Evolutionary conservation across 2,329 filamentous ascomycete genomes (phyloP).

Genomic region (Sporothrix schenckii): DNA sequence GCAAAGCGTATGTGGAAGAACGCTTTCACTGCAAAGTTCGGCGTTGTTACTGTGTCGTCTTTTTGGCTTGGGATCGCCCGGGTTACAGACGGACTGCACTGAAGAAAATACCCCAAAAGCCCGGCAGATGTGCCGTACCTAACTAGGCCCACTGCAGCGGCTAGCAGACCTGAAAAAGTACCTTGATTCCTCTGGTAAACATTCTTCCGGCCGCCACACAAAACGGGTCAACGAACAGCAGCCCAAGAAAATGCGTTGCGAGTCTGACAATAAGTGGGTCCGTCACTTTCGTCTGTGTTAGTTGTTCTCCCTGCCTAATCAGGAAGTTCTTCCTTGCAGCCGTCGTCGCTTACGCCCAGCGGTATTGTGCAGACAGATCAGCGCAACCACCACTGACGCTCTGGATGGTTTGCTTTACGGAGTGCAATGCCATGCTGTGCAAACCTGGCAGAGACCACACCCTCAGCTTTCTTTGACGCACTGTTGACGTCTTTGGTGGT

Average conservation of each 20-base stretch:
- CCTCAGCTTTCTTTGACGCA: neutral
- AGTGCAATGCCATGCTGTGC: neutral
- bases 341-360: neutral
- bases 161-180: neutral
- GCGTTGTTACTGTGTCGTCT: neutral
- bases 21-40: neutral
- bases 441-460: neutral
- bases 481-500: conserved; percentile 10
- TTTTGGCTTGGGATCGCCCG: neutral
- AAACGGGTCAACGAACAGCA: neutral
- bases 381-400: neutral
- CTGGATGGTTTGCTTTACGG: neutral
- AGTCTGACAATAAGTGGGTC: neutral
- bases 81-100: too few species aligned
- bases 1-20: neutral
- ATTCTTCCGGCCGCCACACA: conserved; percentile 1
- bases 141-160: neutral
- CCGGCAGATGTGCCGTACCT: neutral
- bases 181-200: conserved; percentile 8
- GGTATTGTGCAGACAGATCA: neutral
- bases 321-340: conserved; percentile 23
- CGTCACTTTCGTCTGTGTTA: neutral
- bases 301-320: conserved; percentile 16
- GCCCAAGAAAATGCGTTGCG: neutral
- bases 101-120: neutral